Base-by-base conservation (phyloP, 495 filamentous ascomycete species). In the Penicillium fimorum region DNA sequence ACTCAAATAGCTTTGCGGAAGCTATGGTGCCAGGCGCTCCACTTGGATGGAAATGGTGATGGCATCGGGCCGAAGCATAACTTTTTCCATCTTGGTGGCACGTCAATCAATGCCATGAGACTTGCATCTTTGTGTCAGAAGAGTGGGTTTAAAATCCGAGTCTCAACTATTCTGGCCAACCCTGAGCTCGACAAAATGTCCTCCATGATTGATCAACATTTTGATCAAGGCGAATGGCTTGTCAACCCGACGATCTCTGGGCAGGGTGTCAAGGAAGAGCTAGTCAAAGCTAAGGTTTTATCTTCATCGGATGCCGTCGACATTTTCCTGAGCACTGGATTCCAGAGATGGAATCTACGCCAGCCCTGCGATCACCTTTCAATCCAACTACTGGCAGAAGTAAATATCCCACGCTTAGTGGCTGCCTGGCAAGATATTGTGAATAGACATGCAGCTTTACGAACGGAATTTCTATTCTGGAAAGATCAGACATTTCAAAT, bases 61-160 rank as follows among this genome's bases (percentile, higher is more conserved):
- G 15, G 17, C 40, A 42, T 42, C 40, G 40, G 40, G n/a, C n/a
- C 40, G 40, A 42, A 22, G 5, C 40, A 42, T 22, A 42, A 42
- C 40, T 42, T 42, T 42, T 42, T 42, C 40, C 40, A 42, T 42
- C 40, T 42, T 7, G 40, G 40, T 22, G 40, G 40, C 40, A 42
- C 40, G 4, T 42, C 40, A 42, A 42, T 42, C 10, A 20, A 42
- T 42, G 40, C 40, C 9, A 42, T 42, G 40, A 2, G 22, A 42
- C 40, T 42, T 42, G 40, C 40, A 17, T 42, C 40, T 42, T 42
- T 42, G 40, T 42, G 40, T 42, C 40, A 42, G 17, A 42, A 42
- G 18, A 42, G 22, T 42, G 40, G 40, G 40, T 22, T 42, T 20
- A 5, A 42, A 42, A 42, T 42, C 18, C 40, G 40, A 42, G 40